A percentile compares a stretch with the other conserved stretches of the same genome.
phyloP scores from a whole-genome alignment of 2,329 filamentous ascomycete species.

The Colletotrichum godetiae region DNA sequence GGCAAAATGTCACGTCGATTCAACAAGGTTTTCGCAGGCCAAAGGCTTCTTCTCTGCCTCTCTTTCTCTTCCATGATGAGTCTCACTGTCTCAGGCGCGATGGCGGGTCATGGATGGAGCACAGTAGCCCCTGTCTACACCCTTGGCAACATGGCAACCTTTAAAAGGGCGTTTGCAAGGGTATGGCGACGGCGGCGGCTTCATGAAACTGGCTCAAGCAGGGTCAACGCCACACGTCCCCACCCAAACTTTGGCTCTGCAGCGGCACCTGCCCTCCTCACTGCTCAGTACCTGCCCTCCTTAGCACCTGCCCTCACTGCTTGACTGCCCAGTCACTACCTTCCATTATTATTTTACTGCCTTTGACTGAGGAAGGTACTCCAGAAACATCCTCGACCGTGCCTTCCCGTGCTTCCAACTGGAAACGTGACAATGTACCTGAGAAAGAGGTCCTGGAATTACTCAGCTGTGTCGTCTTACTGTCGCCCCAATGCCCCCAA shows the following conservation, averaged over 20 bases:
- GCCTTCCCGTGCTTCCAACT: neutral
- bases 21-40: neutral
- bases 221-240: conserved; percentile 22
- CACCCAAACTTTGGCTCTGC: conserved; percentile 21
- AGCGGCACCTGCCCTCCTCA: conserved; percentile 5
- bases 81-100: neutral
- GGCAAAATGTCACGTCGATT: neutral
- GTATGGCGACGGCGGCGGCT: conserved; percentile 25
- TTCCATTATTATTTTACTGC: neutral
- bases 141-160: conserved; percentile 1
- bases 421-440: conserved; percentile 14
- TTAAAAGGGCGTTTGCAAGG: conserved; percentile 24
- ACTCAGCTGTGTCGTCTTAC: conserved; percentile 10
- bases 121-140: neutral
- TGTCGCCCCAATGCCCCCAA: neutral
- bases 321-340: neutral
- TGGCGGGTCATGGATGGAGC: neutral
- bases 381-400: neutral
- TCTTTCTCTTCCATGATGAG: neutral
- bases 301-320: too few relatives aligned
- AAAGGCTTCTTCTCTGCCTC: neutral
- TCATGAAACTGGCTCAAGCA: conserved; percentile 35
- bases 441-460: neutral
- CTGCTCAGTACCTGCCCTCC: neutral
- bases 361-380: neutral